A percentile compares a stretch with the other conserved stretches of the same genome.
phyloP scores from a whole-genome alignment of 139 green algal species.

The Chlorella sp. region DNA sequence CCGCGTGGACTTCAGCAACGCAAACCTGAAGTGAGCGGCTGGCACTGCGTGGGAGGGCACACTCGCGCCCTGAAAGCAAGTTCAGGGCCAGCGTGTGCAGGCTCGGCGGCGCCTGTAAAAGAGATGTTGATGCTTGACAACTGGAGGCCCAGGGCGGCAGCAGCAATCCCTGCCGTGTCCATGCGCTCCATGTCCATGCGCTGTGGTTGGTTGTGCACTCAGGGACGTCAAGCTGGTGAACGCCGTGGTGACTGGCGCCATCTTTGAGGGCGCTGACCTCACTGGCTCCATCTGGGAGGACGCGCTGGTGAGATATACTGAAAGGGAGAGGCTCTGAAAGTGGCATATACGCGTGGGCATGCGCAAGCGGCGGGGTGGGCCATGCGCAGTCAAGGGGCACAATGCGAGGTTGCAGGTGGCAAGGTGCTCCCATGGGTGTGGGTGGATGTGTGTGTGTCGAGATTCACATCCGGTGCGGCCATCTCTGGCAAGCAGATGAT shows the following conservation, averaged over 20 bases:
- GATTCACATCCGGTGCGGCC: too few species aligned
- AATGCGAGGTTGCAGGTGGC: too few species aligned
- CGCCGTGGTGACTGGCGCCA: slow-evolving; percentile 58
- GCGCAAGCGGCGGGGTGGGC: too few species aligned
- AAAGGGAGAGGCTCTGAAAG: too few species aligned
- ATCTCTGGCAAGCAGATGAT: too few species aligned
- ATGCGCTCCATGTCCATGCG: not conserved
- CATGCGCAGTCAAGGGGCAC: too few species aligned
- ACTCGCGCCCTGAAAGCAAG: too few species aligned
- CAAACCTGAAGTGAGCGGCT: slow-evolving; percentile 38
- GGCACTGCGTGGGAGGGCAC: not conserved
- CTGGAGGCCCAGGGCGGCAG: not conserved
- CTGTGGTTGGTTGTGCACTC: not conserved
- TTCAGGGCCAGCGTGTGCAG: not conserved
- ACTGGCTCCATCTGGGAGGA: slow-evolving; percentile 81
- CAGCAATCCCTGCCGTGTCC: not conserved
- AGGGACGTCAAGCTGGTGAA: slow-evolving; percentile 29
- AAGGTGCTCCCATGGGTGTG: too few species aligned
- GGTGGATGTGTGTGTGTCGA: too few species aligned
- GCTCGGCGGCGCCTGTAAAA: not conserved
- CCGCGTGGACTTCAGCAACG: slow-evolving; percentile 72
- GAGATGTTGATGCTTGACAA: not conserved
- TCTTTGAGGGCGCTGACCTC: slow-evolving; percentile 76
- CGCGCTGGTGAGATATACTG: slow-evolving; percentile 68
- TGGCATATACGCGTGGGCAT: too few species aligned